phyloP scores from a whole-genome alignment of 2,329 filamentous ascomycete genomes.

The Trichoderma hamatum region DNA sequence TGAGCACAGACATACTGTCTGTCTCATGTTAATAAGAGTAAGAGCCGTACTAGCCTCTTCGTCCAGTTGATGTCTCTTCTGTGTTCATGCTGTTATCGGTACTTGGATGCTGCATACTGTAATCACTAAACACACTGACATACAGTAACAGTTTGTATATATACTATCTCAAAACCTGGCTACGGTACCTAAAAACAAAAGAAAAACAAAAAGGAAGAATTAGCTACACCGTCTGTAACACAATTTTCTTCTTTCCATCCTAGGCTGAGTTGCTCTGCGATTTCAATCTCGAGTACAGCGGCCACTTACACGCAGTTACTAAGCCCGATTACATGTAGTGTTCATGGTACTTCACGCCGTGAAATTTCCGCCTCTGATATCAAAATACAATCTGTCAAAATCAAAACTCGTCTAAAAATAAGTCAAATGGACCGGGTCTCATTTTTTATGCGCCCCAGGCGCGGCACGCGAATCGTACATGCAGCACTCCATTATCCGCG shows the following conservation, averaged over 20 bases:
- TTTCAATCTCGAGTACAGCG: neutral
- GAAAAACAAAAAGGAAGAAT: neutral
- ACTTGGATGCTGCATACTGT: neutral
- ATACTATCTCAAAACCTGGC: neutral
- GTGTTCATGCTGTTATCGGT: neutral
- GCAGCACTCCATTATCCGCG: constrained; percentile 12
- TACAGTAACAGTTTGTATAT: too few relatives aligned
- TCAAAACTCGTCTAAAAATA: neutral
- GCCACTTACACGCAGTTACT: neutral
- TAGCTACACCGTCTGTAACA: neutral
- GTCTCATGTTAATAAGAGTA: neutral
- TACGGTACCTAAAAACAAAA: neutral
- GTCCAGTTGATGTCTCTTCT: neutral
- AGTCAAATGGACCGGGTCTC: neutral
- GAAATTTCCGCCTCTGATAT: neutral
- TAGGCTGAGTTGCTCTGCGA: neutral
- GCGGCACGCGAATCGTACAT: constrained; percentile 25
- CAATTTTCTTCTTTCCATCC: neutral
- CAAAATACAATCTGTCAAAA: neutral
- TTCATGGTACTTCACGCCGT: neutral
- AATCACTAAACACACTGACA: neutral
- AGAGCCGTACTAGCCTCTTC: neutral
- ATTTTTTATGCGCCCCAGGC: neutral
- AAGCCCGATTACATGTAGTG: neutral
- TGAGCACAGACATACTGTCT: too few relatives aligned